Conservation (phyloP, 805 yeast genomes). For the Tetrapisispora phaffii region DNA sequence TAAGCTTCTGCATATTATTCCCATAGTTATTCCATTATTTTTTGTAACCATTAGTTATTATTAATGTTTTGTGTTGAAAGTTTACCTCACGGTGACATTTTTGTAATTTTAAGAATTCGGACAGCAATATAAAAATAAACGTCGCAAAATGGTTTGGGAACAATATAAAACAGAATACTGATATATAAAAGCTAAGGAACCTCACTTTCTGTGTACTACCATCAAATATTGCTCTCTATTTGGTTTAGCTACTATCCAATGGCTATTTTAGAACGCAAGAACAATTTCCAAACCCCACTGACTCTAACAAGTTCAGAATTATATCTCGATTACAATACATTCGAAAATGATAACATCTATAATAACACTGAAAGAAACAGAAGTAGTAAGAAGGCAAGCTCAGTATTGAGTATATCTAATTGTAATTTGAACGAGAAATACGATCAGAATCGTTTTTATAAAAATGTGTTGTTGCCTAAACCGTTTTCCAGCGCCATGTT, state of each 20-base stretch:
- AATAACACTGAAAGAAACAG: too few species aligned
- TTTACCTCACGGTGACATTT: too few species aligned
- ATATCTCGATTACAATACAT: neutral
- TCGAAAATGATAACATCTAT: neutral
- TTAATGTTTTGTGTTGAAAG: neutral
- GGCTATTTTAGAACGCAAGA: neutral
- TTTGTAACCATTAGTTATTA: neutral
- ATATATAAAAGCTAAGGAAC: neutral
- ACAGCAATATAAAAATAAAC: neutral
- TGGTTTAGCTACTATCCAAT: neutral
- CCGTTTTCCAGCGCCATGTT: neutral
- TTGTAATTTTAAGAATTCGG: neutral
- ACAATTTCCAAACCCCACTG: neutral
- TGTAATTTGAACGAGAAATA: neutral
- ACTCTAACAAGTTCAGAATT: conserved; percentile 1
- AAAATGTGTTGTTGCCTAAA: neutral
- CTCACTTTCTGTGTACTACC: neutral
- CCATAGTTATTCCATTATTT: neutral
- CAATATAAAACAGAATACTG: neutral
- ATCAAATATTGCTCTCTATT: neutral
- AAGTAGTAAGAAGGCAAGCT: neutral
- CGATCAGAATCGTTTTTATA: neutral
- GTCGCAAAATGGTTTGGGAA: neutral
- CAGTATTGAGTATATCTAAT: neutral
- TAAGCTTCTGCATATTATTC: neutral